A percentile compares a stretch with the other conserved stretches of the same genome.
Evolutionary conservation across 208 protist genomes (phyloP).

Genomic region (Endotrypanum monterogeii): DNA sequence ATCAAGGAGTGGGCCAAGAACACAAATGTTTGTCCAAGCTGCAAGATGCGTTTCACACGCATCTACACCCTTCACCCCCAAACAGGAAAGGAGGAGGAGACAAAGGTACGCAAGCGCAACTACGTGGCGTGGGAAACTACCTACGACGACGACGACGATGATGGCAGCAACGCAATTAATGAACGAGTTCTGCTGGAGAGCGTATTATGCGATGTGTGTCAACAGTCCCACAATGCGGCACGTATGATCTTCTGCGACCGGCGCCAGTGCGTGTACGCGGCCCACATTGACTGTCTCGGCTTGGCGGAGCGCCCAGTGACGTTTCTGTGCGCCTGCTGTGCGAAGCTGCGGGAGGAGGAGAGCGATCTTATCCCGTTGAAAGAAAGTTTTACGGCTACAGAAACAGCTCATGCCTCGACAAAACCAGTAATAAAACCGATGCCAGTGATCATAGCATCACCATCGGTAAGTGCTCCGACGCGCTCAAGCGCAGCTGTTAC

Average conservation of each 20-base stretch:
- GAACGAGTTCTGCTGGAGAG: constrained; percentile 13
- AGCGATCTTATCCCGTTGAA: not conserved
- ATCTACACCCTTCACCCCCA: constrained; percentile 43
- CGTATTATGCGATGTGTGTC: constrained; percentile 69
- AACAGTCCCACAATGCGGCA: constrained; percentile 52
- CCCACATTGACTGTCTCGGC: constrained; percentile 76
- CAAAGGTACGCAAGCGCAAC: constrained; percentile 82
- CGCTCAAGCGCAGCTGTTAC: not conserved
- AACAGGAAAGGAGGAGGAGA: constrained; percentile 46
- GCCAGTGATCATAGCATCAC: not conserved
- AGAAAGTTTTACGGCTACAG: not conserved
- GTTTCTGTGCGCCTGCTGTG: constrained; percentile 68
- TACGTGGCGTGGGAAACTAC: constrained; percentile 52
- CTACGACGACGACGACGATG: constrained; percentile 43
- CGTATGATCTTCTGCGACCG: constrained; percentile 89
- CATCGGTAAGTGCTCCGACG: not conserved
- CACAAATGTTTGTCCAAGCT: constrained; percentile 86
- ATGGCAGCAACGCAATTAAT: constrained; percentile 19
- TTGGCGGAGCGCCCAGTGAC: constrained; percentile 62
- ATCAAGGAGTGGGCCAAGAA: constrained; percentile 82
- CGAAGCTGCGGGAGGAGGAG: constrained; percentile 28
- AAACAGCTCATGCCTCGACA: not conserved
- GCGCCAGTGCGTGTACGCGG: constrained; percentile 68
- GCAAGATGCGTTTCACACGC: constrained; percentile 86
- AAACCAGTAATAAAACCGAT: not conserved